Percentiles rank a stretch among this genome's conserved stretches.
phyloP scores from a whole-genome alignment of 352 stramenopile genomes.

The Pythium apleroticum region DNA sequence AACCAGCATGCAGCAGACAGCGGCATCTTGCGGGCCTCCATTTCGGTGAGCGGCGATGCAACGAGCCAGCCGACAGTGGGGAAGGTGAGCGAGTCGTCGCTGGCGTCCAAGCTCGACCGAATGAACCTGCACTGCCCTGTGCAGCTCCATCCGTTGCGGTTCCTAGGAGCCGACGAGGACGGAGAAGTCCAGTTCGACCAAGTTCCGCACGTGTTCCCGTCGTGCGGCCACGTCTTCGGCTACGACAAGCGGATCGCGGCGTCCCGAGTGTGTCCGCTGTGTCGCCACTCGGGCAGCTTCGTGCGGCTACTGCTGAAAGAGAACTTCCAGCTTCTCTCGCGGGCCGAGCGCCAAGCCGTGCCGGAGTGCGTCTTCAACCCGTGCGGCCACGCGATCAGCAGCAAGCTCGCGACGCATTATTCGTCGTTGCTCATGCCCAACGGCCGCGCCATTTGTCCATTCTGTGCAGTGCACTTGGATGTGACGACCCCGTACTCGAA shows the following conservation, averaged over 20 bases:
- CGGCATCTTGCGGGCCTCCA: slow-evolving; percentile 20
- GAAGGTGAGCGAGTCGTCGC: slow-evolving; percentile 34
- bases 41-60: neutral
- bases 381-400: slow-evolving; percentile 77
- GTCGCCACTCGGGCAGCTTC: slow-evolving; percentile 56
- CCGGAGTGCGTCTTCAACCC: slow-evolving; percentile 83
- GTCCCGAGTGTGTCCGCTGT: slow-evolving; percentile 63
- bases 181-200: slow-evolving; percentile 53
- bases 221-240: slow-evolving; percentile 80
- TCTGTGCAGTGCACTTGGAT: slow-evolving; percentile 76
- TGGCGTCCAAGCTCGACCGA: slow-evolving; percentile 61
- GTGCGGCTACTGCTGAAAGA: slow-evolving; percentile 74
- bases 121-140: slow-evolving; percentile 80
- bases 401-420: slow-evolving; percentile 62
- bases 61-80: neutral
- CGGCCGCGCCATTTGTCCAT: slow-evolving; percentile 74
- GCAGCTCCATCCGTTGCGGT: slow-evolving; percentile 66
- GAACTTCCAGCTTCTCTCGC: slow-evolving; percentile 68
- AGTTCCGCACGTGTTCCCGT: slow-evolving; percentile 72
- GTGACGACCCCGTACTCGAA: slow-evolving; percentile 57
- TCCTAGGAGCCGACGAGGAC: slow-evolving; percentile 37
- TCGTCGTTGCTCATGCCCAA: slow-evolving; percentile 68
- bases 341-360: slow-evolving; percentile 53
- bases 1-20: slow-evolving; percentile 15
- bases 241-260: slow-evolving; percentile 69